Percentiles rank a stretch among this genome's conserved stretches.
phyloP scores from a whole-genome alignment of 1,139 yeast genomes.

The Suhomyces panamericanus region DNA sequence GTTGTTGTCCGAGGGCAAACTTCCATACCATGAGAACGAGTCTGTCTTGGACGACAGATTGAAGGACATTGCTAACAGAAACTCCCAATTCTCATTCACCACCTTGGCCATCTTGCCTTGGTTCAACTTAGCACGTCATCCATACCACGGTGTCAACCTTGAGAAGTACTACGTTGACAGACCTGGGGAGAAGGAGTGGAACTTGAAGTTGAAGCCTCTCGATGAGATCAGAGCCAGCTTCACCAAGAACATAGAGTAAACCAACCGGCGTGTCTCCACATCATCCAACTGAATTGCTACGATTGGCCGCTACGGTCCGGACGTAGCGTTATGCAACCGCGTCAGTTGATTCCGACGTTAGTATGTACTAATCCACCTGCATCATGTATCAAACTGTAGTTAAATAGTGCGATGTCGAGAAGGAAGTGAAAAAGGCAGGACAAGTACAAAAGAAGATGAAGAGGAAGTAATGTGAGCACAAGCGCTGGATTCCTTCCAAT shows the following conservation, averaged over 20 bases:
- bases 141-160: constrained; percentile 78
- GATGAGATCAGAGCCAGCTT: constrained; percentile 50
- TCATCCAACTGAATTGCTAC: not conserved
- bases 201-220: constrained; percentile 45
- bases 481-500: no score
- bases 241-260: constrained; percentile 32
- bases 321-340: constrained; percentile 6
- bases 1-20: constrained; percentile 63
- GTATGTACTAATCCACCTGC: constrained; percentile 13
- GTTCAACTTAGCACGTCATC: constrained; percentile 82
- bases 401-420: no score
- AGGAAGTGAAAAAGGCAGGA: no score
- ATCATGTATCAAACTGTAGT: constrained; percentile 3
- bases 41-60: constrained; percentile 65
- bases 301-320: constrained; percentile 2
- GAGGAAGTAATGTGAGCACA: no score
- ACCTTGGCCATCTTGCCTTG: constrained; percentile 69
- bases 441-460: no score
- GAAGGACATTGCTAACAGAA: constrained; percentile 76
- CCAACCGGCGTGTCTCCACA: not conserved
- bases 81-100: constrained; percentile 72
- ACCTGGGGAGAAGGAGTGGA: constrained; percentile 54
- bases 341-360: constrained; percentile 7
- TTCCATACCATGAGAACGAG: constrained; percentile 64
- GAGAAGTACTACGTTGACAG: constrained; percentile 69